Evolutionary conservation across 2,329 filamentous ascomycete genomes (phyloP), one percentile per base, ranked within the genome.

Genomic region (Aureobasidium sp.): DNA sequence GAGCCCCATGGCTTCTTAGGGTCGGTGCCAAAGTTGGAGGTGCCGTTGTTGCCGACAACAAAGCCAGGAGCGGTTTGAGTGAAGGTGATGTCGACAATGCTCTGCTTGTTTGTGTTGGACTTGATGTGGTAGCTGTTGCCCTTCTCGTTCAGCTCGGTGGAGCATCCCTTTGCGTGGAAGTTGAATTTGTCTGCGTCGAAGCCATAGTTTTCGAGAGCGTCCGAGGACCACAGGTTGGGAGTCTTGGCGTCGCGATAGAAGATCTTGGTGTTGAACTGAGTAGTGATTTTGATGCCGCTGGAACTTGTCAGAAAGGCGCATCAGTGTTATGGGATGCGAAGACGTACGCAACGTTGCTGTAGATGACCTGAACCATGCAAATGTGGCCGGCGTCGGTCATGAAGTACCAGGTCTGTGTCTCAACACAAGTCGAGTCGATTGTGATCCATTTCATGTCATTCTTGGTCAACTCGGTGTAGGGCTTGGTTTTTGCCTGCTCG

Each of bases 371-470:
- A 56, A 81, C 82, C 70, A 95, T 80, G 50, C 79, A 88, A 59
- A 90, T 70, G 58, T 84, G 78, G 47, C 93, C 93, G 56, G 76
- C 81, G 58, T 95, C 87, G 53, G 85, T 77, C 71, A 84, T 84
- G 65, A 96, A 73, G 74, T 98, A 98, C 74, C 96, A 98, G 58
- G 80, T 90, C 75, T 96, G 86, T 25, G 89, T 96, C 78, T 98
- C 93, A 62, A 97, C 93, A 65, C 80, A 86, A 59, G 93, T 97
- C 64, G 83, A 85, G 61, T 89, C 85, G 75, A 90, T 79, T 22
- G 79, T 81, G 63, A 76, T 74, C 93, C 93, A 98, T 75, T 84
- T 86, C 65, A 95, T 71, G 68, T 94, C 84, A 40, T 90, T 78
- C 63, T 83, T 85, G 60, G 77, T 81, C 62, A 90, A 71, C 69